Percentiles rank a stretch among this genome's conserved stretches.
Conservation (phyloP, 2,329 filamentous ascomycete species). For the Pseudonectria foliicola region DNA sequence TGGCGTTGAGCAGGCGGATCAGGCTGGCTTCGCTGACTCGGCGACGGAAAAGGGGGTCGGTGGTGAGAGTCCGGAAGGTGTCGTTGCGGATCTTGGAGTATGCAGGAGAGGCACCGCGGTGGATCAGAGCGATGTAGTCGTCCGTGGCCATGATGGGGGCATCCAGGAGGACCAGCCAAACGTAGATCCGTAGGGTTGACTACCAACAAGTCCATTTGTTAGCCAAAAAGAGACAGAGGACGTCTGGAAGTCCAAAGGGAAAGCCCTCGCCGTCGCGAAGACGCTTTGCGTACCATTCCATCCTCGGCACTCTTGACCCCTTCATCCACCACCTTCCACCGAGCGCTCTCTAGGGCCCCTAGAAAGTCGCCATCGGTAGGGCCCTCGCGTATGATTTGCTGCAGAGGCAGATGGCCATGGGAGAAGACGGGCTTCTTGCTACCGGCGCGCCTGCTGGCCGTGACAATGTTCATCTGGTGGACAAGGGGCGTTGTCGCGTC, state of each 20-base stretch:
- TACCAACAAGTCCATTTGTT: conserved; percentile 27
- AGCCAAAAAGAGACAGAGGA: not conserved
- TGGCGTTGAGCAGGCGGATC: conserved; percentile 87
- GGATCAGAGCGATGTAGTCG: conserved; percentile 81
- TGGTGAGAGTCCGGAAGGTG: conserved; percentile 92
- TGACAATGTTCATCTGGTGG: conserved; percentile 31
- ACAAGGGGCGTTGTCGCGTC: conserved; percentile 48
- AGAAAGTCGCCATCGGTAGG: conserved; percentile 64
- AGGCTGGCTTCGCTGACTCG: conserved; percentile 93
- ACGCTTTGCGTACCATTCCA: conserved; percentile 61
- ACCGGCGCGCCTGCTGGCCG: conserved; percentile 31
- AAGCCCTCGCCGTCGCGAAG: not conserved
- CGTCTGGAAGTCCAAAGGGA: no score
- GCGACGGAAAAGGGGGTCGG: conserved; percentile 92
- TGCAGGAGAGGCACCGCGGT: conserved; percentile 86
- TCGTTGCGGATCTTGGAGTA: conserved; percentile 98
- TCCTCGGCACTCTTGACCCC: conserved; percentile 72
- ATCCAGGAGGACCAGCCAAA: conserved; percentile 91
- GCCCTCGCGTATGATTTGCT: conserved; percentile 72
- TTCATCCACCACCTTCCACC: conserved; percentile 67
- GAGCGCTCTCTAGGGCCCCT: conserved; percentile 60
- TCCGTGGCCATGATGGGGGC: conserved; percentile 79
- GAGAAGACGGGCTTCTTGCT: conserved; percentile 38
- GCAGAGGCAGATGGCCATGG: conserved; percentile 56
- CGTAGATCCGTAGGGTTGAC: conserved; percentile 90